These are phyloP conservation scores for Penicillium griseofulvum DNA, from an alignment of 2,329 filamentous ascomycete species.

Conservation along the genomic window DNA sequence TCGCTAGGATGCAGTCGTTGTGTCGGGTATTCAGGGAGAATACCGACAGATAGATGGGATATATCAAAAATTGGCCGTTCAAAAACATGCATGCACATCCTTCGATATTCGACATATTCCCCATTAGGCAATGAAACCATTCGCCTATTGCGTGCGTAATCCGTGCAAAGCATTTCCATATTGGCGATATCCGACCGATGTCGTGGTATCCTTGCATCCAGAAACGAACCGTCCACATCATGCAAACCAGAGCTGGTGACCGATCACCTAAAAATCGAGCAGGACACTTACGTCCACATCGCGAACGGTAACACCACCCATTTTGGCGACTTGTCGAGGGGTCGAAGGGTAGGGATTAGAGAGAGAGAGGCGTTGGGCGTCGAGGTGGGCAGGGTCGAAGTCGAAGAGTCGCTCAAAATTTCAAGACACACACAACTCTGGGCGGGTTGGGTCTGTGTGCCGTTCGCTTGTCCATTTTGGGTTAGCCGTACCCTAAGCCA, in stretches of 20 bases:
- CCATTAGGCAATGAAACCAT: background rate
- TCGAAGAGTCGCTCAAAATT: constrained; percentile 38
- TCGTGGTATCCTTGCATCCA: constrained; percentile 14
- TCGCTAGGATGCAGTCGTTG: constrained; percentile 3
- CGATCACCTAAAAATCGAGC: constrained; percentile 17
- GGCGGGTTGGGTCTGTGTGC: constrained; percentile 37
- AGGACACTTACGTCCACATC: constrained; percentile 60
- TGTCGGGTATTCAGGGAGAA: background rate
- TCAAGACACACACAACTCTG: constrained; percentile 36
- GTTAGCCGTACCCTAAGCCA: constrained; percentile 42
- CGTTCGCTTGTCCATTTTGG: constrained; percentile 43
- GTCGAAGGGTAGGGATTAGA: constrained; percentile 30
- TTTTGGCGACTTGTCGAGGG: constrained; percentile 52
- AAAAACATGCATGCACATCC: constrained; percentile 5
- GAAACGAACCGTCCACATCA: constrained; percentile 19
- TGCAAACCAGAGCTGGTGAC: constrained; percentile 19
- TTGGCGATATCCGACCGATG: constrained; percentile 8
- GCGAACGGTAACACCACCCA: constrained; percentile 66
- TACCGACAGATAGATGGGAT: background rate
- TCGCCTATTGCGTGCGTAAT: constrained; percentile 2
- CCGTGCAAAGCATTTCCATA: constrained; percentile 5
- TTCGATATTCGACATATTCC: constrained; percentile 4
- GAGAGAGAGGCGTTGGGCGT: constrained; percentile 31
- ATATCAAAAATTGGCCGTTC: constrained; percentile 1
- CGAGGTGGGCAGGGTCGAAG: constrained; percentile 42